Evolutionary conservation across 805 yeast species (phyloP), one percentile per base, ranked within the genome.

Genomic region (Nakazawaea populi): DNA sequence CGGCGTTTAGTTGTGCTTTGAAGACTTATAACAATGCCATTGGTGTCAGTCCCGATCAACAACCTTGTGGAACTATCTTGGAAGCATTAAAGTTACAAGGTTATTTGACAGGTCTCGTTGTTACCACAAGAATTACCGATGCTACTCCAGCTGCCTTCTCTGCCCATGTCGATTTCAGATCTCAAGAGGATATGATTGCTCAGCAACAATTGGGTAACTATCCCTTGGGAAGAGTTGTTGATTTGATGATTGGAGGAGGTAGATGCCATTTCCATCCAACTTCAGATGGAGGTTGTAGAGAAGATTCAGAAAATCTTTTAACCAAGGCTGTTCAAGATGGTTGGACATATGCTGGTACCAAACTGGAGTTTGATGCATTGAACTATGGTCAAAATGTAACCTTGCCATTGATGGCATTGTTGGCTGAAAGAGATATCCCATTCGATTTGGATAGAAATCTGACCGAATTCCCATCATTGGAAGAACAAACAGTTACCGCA

Each of bases 141-240:
- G 97, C 97, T 12, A 91, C 97, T 0, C 97, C 97, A 0, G 97
- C 96, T 10, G 82, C 91, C 0, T 91, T 89, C 64, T 81, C 89
- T 40, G 60, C 96, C 2, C 98, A 91, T 64, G 94, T 76, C 11
- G 83, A 83, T 56, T 77, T 72, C 62, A 77, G 98, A 62, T 75
- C 70, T 58, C 88, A 86, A 70, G 96, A 90, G 65, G 91, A 87
- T 62, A 73, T 82, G 66, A 89, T 91, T 63, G 97, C 97, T 4
- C 80, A 80, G 60, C 97, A 91, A 54, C 94, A 89, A 63, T 66
- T 91, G 53, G 97, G 97, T 36, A 75, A 79, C 40, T 85, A 88
- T 60, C 84, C 91, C 1, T 73, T 90, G 55, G 96, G 96, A 4
- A 74, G 83, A 54, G 74, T 75, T 60, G 94, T 89, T 2, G 97